Conservation (phyloP, 768 basidiomycete species). For the Mrakia hoshinonis region DNA sequence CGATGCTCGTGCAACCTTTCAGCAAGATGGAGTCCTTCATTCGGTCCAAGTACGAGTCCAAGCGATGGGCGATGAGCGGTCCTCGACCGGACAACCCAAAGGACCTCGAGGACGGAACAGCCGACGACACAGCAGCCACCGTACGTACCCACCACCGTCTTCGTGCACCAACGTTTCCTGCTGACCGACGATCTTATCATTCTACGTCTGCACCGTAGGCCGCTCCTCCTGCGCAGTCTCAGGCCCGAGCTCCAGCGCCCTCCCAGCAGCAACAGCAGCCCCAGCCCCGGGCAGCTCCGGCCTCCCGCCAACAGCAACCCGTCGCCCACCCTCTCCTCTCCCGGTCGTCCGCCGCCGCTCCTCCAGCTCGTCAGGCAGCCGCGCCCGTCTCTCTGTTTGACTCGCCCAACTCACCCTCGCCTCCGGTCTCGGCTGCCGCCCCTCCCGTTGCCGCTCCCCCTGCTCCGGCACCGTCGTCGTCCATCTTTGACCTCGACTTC, state of each 20-base stretch:
- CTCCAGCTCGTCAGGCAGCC: conserved; percentile 15
- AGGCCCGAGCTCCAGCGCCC: neutral
- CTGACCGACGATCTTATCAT: too few species aligned
- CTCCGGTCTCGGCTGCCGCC: conserved; percentile 14
- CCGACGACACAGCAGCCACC: conserved; percentile 33
- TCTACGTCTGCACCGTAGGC: neutral
- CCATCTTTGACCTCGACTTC: conserved; percentile 75
- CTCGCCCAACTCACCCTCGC: conserved; percentile 20
- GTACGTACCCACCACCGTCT: neutral
- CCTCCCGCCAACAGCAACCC: neutral
- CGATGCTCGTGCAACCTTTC: conserved; percentile 13
- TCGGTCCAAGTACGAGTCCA: conserved; percentile 89
- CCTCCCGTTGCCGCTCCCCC: conserved; percentile 35
- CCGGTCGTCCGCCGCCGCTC: conserved; percentile 29
- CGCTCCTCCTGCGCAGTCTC: neutral
- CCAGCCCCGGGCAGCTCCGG: conserved; percentile 33
- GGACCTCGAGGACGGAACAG: conserved; percentile 49
- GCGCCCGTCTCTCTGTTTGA: conserved; percentile 14
- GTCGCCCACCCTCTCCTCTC: conserved; percentile 38
- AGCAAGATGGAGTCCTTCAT: conserved; percentile 98
- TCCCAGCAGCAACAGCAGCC: conserved; percentile 35
- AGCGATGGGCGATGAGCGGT: conserved; percentile 87
- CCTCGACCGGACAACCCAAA: conserved; percentile 75
- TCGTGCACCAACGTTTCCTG: too few species aligned
- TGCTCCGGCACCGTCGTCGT: conserved; percentile 19